Percentiles rank a stretch among this genome's conserved stretches.
These are phyloP conservation scores for Malus domestica DNA, from an alignment of 306 rosid species.

Conservation along the genomic window ASM211411v1 NC_041797.1:27752001-27752500, in stretches of 20 bases:
- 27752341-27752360: neutral
- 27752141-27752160: neutral
- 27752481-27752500: no score
- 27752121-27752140: neutral
- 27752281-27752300: neutral
- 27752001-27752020: conserved; percentile 77
- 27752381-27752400: neutral
- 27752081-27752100: neutral
- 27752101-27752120: neutral
- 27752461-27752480: no score
- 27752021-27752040: conserved; percentile 60
- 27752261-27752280: neutral
- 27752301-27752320: neutral
- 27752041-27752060: neutral
- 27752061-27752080: neutral
- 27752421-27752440: no score
- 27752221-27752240: neutral
- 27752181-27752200: neutral
- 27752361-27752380: neutral
- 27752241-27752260: neutral
- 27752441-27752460: no score
- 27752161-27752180: neutral
- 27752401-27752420: neutral
- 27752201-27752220: neutral
- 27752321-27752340: neutral